Evolutionary conservation across 345 rosid genomes (phyloP).

Genomic region (Acer negundo): DNA sequence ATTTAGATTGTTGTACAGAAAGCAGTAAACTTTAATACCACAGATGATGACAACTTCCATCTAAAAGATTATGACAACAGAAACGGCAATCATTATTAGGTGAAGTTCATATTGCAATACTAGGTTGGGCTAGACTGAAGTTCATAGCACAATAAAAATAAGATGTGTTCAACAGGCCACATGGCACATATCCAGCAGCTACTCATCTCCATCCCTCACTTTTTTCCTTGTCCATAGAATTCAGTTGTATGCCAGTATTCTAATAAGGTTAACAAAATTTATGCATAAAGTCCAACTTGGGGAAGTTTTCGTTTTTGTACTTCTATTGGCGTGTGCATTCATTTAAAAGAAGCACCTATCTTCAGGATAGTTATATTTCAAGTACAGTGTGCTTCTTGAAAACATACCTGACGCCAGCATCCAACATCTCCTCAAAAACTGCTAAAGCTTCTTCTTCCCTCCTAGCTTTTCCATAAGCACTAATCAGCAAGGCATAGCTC

Average conservation of each 20-base stretch:
- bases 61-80: not conserved
- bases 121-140: not conserved
- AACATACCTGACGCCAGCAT: slow-evolving; percentile 84
- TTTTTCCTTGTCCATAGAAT: not conserved
- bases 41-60: not conserved
- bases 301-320: not conserved
- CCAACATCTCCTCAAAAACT: slow-evolving; percentile 98
- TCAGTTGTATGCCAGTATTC: not conserved
- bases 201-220: not conserved
- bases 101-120: not conserved
- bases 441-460: slow-evolving; percentile 97
- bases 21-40: not conserved
- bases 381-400: not conserved
- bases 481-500: slow-evolving; percentile 88
- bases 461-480: slow-evolving; percentile 93
- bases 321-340: not conserved
- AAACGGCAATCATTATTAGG: not conserved
- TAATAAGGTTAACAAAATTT: not conserved
- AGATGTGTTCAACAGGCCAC: not conserved
- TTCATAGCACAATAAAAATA: not conserved
- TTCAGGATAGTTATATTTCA: not conserved
- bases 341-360: slow-evolving; percentile 10
- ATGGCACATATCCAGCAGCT: not conserved
- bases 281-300: not conserved
- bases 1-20: not conserved